phyloP scores from a whole-genome alignment of 169 alveolate species.

The Plasmodium fragile region DNA sequence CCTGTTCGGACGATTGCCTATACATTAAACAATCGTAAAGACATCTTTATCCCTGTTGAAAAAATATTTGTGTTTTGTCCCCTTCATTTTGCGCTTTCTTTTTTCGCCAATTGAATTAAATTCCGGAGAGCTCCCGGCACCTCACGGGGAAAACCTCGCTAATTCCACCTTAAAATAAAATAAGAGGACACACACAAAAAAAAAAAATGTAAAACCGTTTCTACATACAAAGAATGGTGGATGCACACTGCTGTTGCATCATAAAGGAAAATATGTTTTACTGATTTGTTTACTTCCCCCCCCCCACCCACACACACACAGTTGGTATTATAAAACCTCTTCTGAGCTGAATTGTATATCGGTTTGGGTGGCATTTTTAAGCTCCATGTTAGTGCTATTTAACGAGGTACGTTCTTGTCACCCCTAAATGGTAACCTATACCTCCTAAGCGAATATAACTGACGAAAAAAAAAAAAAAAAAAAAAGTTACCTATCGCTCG shows the following conservation, averaged over 20 bases:
- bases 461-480: not conserved
- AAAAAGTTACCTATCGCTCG: not conserved
- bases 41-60: not conserved
- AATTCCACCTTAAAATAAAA: not conserved
- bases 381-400: not conserved
- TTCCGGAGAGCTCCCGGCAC: not conserved
- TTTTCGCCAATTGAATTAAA: not conserved
- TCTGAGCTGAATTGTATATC: not conserved
- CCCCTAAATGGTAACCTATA: not conserved
- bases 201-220: not conserved
- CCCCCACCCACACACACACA: no score
- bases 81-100: not conserved
- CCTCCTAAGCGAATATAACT: not conserved
- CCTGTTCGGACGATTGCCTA: not conserved
- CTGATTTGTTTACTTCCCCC: not conserved
- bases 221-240: not conserved
- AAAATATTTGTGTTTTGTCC: not conserved
- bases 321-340: not conserved
- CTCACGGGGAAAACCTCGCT: not conserved
- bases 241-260: not conserved
- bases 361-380: not conserved
- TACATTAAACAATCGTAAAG: not conserved
- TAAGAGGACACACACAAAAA: not conserved
- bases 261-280: not conserved
- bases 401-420: not conserved